A percentile compares a stretch with the other conserved stretches of the same genome.
Conservation (phyloP, 129 eudicot species). For the Flaveria trinervia region DNA sequence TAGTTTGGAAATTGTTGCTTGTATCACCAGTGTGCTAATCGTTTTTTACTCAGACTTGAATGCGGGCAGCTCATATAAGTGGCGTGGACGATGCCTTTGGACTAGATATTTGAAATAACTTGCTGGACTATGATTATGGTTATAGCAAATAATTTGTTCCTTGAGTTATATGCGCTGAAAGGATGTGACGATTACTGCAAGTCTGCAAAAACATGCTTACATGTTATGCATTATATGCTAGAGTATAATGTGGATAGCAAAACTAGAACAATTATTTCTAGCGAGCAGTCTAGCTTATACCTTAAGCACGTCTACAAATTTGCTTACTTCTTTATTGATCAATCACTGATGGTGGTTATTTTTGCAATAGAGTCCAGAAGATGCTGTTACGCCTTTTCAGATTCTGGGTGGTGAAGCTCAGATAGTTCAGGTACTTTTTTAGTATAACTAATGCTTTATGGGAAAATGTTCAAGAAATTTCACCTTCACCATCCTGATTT, state of each 20-base stretch:
- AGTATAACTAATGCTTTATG: not conserved
- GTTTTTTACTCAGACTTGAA: not conserved
- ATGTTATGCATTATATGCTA: not conserved
- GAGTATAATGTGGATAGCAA: constrained; percentile 3
- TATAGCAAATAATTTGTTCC: not conserved
- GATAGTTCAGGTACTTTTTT: constrained; percentile 77
- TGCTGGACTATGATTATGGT: not conserved
- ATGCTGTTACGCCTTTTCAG: constrained; percentile 89
- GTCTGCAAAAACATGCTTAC: not conserved
- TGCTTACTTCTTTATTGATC: constrained; percentile 1
- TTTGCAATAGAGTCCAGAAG: constrained; percentile 70
- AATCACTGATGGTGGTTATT: not conserved
- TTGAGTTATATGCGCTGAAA: not conserved
- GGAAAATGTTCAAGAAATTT: not conserved
- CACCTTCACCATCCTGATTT: not conserved
- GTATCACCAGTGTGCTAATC: not conserved
- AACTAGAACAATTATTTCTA: constrained; percentile 1
- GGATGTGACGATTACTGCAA: not conserved
- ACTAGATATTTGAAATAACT: not conserved
- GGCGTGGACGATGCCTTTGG: not conserved
- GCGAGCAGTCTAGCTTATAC: not conserved
- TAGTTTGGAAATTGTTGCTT: not conserved
- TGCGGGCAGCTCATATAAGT: not conserved
- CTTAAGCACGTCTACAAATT: not conserved
- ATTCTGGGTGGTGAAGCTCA: constrained; percentile 98